Percentiles rank a stretch among this genome's conserved stretches.
phyloP scores from a whole-genome alignment of 371 early-diverging fungal genomes.

The Polyrhizophydium stewartii region DNA sequence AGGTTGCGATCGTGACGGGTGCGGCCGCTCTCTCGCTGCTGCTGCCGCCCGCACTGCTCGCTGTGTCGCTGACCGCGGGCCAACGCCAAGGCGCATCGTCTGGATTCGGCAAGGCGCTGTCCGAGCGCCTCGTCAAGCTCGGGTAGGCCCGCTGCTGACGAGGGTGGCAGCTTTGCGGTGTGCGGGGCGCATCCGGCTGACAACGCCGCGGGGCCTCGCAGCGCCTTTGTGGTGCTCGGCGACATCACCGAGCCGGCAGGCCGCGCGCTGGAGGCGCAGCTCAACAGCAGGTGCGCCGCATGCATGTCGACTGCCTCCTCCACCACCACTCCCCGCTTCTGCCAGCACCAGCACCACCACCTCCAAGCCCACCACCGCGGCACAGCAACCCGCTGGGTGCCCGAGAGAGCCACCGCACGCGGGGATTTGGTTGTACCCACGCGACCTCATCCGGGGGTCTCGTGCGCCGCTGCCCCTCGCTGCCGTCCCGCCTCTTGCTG shows the following conservation, averaged over 20 bases:
- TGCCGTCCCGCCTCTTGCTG: not conserved
- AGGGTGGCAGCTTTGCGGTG: not conserved
- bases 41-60: not conserved
- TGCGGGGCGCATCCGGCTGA: no score
- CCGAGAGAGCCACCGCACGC: no score
- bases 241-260: slow-evolving; percentile 52
- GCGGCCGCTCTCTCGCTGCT: slow-evolving; percentile 13
- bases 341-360: not conserved
- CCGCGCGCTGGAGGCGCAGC: slow-evolving; percentile 22
- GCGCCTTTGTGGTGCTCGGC: slow-evolving; percentile 57
- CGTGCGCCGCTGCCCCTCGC: no score
- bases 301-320: not conserved
- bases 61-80: not conserved
- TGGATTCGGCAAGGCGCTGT: slow-evolving; percentile 58
- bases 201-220: no score
- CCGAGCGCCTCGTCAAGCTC: slow-evolving; percentile 34
- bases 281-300: slow-evolving; percentile 35
- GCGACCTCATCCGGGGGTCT: not conserved
- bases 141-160: slow-evolving; percentile 12
- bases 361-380: no score
- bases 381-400: no score
- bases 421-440: not conserved
- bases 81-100: slow-evolving; percentile 18
- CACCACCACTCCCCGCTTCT: not conserved
- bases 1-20: slow-evolving; percentile 66